These are phyloP conservation scores for Agapanthus africanus DNA, from an alignment of 106 monocot species.

Conservation along the genomic window DNA sequence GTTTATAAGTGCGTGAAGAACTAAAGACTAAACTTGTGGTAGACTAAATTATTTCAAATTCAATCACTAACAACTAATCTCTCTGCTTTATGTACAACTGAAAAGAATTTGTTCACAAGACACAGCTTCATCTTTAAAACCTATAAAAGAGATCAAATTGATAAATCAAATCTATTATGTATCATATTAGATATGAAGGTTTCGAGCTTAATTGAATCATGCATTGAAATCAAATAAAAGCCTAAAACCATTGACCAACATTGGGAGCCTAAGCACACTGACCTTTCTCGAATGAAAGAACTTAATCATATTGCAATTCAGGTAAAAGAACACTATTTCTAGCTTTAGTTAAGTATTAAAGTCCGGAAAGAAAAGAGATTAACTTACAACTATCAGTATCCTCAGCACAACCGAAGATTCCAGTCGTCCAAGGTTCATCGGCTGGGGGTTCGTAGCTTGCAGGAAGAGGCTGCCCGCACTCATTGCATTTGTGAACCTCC, in stretches of 20 bases:
- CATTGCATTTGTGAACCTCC: slow-evolving; percentile 61
- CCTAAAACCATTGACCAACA: too few relatives aligned
- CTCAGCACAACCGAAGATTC: slow-evolving; percentile 74
- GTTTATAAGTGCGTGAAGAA: not conserved
- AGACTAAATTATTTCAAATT: not conserved
- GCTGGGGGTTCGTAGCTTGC: slow-evolving; percentile 76
- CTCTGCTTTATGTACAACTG: too few relatives aligned
- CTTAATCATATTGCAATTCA: not conserved
- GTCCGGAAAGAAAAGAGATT: not conserved
- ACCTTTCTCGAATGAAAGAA: not conserved
- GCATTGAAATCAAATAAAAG: too few relatives aligned
- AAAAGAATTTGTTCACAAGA: not conserved
- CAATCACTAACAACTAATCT: not conserved
- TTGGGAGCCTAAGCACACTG: too few relatives aligned
- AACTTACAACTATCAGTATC: slow-evolving; percentile 80
- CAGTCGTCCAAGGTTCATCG: slow-evolving; percentile 81
- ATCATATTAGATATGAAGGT: too few relatives aligned
- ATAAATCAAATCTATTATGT: not conserved
- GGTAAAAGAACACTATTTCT: not conserved
- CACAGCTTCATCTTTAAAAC: not conserved
- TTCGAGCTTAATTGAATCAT: too few relatives aligned
- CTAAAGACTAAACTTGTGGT: not conserved
- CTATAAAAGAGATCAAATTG: not conserved
- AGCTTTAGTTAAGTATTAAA: not conserved
- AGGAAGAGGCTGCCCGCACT: slow-evolving; percentile 85